These are phyloP conservation scores for Phytophthora boehmeriae DNA, from an alignment of 352 stramenopile species.

Conservation along the genomic window DNA sequence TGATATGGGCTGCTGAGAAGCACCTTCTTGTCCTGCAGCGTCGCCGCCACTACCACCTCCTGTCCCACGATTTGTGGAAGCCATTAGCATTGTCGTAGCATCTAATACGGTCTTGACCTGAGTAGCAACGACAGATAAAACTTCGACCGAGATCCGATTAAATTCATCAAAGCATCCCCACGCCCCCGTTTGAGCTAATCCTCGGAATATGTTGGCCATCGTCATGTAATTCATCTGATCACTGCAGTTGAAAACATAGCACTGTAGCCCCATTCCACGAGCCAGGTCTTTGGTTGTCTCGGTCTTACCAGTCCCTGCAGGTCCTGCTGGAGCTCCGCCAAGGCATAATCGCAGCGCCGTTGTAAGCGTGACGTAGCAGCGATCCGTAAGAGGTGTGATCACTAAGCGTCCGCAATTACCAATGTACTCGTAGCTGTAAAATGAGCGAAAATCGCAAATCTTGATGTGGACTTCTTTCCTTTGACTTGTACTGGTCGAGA, in stretches of 20 bases:
- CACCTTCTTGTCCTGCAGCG: constrained; percentile 20
- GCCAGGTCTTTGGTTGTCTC: constrained; percentile 88
- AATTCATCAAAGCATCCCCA: constrained; percentile 98
- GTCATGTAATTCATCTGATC: constrained; percentile 96
- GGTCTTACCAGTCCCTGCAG: constrained; percentile 87
- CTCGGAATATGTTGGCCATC: constrained; percentile 96
- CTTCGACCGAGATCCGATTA: constrained; percentile 96
- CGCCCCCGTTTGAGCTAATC: constrained; percentile 93
- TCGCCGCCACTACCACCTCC: constrained; percentile 6
- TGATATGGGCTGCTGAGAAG: constrained; percentile 31
- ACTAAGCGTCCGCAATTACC: constrained; percentile 92
- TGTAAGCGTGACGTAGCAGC: constrained; percentile 87
- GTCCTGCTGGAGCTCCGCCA: constrained; percentile 76
- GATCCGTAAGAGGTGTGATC: constrained; percentile 85
- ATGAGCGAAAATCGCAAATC: constrained; percentile 91
- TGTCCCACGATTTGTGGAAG: constrained; percentile 24
- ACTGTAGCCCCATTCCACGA: constrained; percentile 74
- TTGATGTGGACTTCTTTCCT: constrained; percentile 86
- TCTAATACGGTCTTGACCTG: constrained; percentile 98
- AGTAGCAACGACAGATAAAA: constrained; percentile 95
- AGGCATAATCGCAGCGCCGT: constrained; percentile 81
- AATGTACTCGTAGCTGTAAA: constrained; percentile 97
- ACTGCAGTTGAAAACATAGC: constrained; percentile 91
- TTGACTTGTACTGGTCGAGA: constrained; percentile 36
- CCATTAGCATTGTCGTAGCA: constrained; percentile 45